Base-by-base conservation (phyloP, 352 stramenopile genomes). In the Globisporangium okanoganense region DNA sequence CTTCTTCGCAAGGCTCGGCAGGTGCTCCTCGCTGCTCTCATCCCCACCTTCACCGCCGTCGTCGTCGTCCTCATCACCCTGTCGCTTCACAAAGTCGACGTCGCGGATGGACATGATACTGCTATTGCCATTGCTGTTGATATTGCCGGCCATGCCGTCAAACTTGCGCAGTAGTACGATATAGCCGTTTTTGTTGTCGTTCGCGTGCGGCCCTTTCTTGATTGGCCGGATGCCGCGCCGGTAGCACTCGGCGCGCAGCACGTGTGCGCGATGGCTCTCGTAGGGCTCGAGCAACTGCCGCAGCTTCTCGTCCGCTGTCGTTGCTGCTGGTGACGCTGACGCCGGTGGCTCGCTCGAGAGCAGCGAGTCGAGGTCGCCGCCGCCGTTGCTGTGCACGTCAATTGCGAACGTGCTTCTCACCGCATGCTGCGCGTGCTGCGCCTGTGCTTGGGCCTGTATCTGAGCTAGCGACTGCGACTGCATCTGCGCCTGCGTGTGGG, bases 151-250 rank as follows among this genome's bases (percentile, higher is more conserved):
- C 14, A 70, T 72, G 36, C 72, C 72, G 65, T 90, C 80, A 54
- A 76, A 75, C 71, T 82, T 78, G 52, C 82, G 78, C 49, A 92
- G 63, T 45, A 92, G 64, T 24, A 83, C 33, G 51, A 92, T 84
- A 68, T 92, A 92, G 16, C 82, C 82, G 69, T 71, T 78, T 75
- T 92, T 92, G 68, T 92, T 92, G 75, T 92, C 82, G 64, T 92
- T 92, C n/a, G 82, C 80, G 48, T 88, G 76, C 3, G 82, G 82
- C 1, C 82, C 82, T 75, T 90, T 92, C 71, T 92, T 92, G 55
- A 89, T 86, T 27, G 82, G 82, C 0, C 82, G 82, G 55, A 92
- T 74, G 27, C 82, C 77, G 27, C 82, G 79, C 12, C 78, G 80
- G 66, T 92, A 92, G 69, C 82, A 92, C 73, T 92, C 82, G 49